These are phyloP conservation scores for Eucalyptus dawsonii DNA, from an alignment of 345 rosid genomes.

Conservation along the genomic window DNA sequence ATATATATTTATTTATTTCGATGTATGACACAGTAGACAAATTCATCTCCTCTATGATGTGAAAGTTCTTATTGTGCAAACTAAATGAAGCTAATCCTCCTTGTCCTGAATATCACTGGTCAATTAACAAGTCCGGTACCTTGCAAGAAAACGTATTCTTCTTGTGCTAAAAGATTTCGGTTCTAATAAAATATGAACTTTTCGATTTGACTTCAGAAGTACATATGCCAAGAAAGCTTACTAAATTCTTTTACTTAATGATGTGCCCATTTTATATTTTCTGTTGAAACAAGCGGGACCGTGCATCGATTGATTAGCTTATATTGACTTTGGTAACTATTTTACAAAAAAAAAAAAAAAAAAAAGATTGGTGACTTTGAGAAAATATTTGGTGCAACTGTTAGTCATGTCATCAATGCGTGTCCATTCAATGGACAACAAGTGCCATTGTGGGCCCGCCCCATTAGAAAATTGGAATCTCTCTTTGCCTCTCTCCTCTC, in stretches of 20 bases:
- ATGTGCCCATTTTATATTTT: neutral
- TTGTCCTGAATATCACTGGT: neutral
- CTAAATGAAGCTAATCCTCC: neutral
- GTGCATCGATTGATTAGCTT: neutral
- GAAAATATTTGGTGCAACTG: too few relatives aligned
- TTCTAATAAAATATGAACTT: neutral
- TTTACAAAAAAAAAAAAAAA: too few relatives aligned
- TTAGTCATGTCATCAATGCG: too few relatives aligned
- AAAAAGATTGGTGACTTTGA: too few relatives aligned
- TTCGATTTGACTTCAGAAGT: neutral
- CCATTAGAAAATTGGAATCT: too few relatives aligned
- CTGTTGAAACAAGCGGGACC: neutral
- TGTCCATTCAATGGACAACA: too few relatives aligned
- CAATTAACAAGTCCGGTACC: neutral
- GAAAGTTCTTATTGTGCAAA: neutral
- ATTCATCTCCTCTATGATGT: neutral
- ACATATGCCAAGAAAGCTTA: neutral
- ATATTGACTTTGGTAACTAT: too few relatives aligned
- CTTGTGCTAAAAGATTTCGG: neutral
- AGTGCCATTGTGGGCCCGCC: too few relatives aligned
- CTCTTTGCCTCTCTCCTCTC: too few relatives aligned
- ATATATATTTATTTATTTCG: too few relatives aligned
- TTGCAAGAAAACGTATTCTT: neutral
- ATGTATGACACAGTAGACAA: too few relatives aligned
- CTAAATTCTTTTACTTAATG: neutral